A percentile compares a stretch with the other conserved stretches of the same genome.
phyloP scores from a whole-genome alignment of 2,329 filamentous ascomycete genomes.

The Coccinonectria pachysandricola region DNA sequence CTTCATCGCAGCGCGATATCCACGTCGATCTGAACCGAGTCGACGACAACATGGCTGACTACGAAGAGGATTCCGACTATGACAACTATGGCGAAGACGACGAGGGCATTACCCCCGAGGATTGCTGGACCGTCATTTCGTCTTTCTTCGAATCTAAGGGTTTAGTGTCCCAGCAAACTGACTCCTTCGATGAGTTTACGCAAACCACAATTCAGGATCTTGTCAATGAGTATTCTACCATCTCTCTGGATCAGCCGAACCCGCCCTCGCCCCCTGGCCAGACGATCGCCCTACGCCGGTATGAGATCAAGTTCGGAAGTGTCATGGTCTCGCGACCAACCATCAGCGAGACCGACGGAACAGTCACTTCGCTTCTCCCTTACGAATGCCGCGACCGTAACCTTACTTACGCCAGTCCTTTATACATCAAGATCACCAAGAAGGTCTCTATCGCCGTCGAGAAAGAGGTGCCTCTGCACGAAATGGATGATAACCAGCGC shows the following conservation, averaged over 20 bases:
- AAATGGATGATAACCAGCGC: slow-evolving; percentile 57
- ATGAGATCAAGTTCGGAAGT: slow-evolving; percentile 89
- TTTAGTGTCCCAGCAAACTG: slow-evolving; percentile 91
- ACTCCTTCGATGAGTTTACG: slow-evolving; percentile 97
- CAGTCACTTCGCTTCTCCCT: slow-evolving; percentile 73
- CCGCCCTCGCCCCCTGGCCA: slow-evolving; percentile 66
- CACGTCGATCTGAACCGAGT: no score
- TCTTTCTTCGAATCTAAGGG: slow-evolving; percentile 96
- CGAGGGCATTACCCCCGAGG: slow-evolving; percentile 78
- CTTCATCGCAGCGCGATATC: no score
- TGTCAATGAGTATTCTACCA: slow-evolving; percentile 80
- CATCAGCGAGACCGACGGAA: slow-evolving; percentile 87
- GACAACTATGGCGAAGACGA: slow-evolving; percentile 61
- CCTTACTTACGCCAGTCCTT: slow-evolving; percentile 84
- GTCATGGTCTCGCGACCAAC: slow-evolving; percentile 83
- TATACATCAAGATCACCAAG: slow-evolving; percentile 83
- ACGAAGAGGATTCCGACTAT: slow-evolving; percentile 52
- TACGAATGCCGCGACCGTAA: slow-evolving; percentile 95
- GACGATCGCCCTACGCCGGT: slow-evolving; percentile 76
- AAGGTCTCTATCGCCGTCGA: slow-evolving; percentile 77
- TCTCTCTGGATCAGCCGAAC: slow-evolving; percentile 89
- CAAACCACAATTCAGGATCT: slow-evolving; percentile 90
- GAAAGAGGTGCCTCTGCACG: slow-evolving; percentile 52
- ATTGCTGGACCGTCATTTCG: slow-evolving; percentile 96
- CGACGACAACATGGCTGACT: slow-evolving; percentile 40